Percentiles rank a stretch among this genome's conserved stretches.
phyloP scores from a whole-genome alignment of 176 grass and related monocot genomes.

The Eragrostis curvula region DNA sequence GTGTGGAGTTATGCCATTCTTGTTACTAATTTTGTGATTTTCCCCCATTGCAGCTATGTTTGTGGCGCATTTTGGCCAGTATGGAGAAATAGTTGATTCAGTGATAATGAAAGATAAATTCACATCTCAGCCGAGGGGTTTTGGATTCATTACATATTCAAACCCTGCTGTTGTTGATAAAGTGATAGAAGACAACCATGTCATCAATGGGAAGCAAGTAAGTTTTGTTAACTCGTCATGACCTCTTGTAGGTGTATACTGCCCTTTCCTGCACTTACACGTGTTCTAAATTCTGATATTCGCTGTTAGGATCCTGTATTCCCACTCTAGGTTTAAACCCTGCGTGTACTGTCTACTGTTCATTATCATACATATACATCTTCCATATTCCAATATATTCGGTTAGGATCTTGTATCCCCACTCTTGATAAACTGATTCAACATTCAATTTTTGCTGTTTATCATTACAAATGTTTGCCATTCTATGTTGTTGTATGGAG shows the following conservation, averaged over 20 bases:
- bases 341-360: neutral
- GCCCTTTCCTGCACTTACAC: neutral
- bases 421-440: neutral
- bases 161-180: slow-evolving; percentile 74
- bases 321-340: neutral
- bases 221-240: slow-evolving; percentile 36
- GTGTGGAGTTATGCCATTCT: neutral
- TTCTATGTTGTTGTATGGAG: neutral
- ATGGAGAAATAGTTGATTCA: slow-evolving; percentile 84
- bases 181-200: slow-evolving; percentile 81
- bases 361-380: neutral
- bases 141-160: slow-evolving; percentile 95
- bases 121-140: slow-evolving; percentile 84
- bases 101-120: slow-evolving; percentile 93
- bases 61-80: slow-evolving; percentile 80
- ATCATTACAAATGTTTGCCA: neutral
- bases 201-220: slow-evolving; percentile 89
- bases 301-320: neutral
- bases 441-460: neutral
- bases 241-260: neutral
- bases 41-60: slow-evolving; percentile 56
- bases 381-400: neutral
- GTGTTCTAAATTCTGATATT: neutral
- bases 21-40: slow-evolving; percentile 30
- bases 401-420: neutral